These are phyloP conservation scores for Raffaelea deltoideospora DNA, from an alignment of 2,329 filamentous ascomycete species.

Conservation along the genomic window DNA sequence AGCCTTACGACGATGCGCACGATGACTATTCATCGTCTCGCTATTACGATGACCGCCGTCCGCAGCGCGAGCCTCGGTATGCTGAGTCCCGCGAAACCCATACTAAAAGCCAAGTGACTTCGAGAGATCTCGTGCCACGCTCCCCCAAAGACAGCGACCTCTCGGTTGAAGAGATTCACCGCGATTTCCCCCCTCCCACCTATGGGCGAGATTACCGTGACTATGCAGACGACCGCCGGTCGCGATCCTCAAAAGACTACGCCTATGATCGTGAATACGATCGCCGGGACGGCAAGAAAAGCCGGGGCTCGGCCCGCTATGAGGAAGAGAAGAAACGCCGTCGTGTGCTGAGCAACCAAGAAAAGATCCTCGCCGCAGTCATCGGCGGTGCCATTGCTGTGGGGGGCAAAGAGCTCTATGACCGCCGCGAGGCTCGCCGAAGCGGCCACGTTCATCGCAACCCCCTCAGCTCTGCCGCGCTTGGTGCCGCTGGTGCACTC, in stretches of 20 bases:
- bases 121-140: constrained; percentile 40
- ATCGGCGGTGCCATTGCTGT: constrained; percentile 49
- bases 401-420: constrained; percentile 50
- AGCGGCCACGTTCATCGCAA: constrained; percentile 39
- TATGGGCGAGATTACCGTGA: constrained; percentile 40
- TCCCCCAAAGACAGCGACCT: constrained; percentile 58
- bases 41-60: constrained; percentile 37
- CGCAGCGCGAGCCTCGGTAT: constrained; percentile 36
- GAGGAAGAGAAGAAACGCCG: constrained; percentile 39
- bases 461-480: constrained; percentile 40
- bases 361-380: constrained; percentile 52
- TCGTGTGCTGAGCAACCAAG: constrained; percentile 43
- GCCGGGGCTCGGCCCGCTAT: constrained; percentile 36
- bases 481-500: constrained; percentile 48
- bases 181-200: constrained; percentile 67
- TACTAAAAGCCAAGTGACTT: constrained; percentile 23
- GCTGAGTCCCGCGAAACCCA: constrained; percentile 36
- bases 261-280: constrained; percentile 31
- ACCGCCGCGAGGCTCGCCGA: constrained; percentile 42
- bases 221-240: constrained; percentile 34
- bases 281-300: constrained; percentile 34
- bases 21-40: constrained; percentile 17
- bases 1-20: constrained; percentile 32
- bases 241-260: constrained; percentile 22
- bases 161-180: constrained; percentile 66